A percentile compares a stretch with the other conserved stretches of the same genome.
These are phyloP conservation scores for Cyberlindnera samutprakarnensis DNA, from an alignment of 805 yeast species.

Conservation along the genomic window DNA sequence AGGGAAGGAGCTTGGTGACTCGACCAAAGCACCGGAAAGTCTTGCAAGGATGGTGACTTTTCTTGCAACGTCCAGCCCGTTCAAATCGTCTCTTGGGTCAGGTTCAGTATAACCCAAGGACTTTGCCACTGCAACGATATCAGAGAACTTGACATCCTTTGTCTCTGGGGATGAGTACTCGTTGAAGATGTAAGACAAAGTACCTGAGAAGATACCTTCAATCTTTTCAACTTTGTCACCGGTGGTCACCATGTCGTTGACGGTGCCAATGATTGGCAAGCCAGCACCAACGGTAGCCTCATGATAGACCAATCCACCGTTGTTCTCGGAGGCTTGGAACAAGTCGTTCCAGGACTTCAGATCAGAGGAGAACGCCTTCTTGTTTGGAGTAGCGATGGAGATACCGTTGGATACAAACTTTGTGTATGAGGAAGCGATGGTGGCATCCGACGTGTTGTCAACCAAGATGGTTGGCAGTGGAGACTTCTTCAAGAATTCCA, in stretches of 20 bases:
- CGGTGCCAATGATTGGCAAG: constrained; percentile 82
- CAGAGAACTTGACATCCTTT: constrained; percentile 70
- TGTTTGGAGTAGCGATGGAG: constrained; percentile 96
- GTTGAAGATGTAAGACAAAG: constrained; percentile 91
- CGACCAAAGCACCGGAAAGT: constrained; percentile 77
- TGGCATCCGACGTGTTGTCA: constrained; percentile 88
- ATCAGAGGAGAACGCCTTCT: constrained; percentile 88
- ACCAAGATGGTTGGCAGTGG: constrained; percentile 74
- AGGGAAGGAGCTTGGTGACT: constrained; percentile 87
- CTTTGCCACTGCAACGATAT: constrained; percentile 84
- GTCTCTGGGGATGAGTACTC: constrained; percentile 71
- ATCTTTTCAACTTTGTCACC: constrained; percentile 89
- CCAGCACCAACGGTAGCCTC: constrained; percentile 99
- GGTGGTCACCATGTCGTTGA: constrained; percentile 82
- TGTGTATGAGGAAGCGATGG: constrained; percentile 73
- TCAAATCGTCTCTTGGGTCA: constrained; percentile 97
- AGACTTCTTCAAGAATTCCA: constrained; percentile 56
- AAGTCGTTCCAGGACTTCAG: constrained; percentile 70
- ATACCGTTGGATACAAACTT: constrained; percentile 66
- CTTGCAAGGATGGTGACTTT: constrained; percentile 95
- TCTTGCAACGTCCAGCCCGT: constrained; percentile 97
- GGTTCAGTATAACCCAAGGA: constrained; percentile 96
- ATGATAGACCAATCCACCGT: constrained; percentile 76
- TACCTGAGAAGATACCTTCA: constrained; percentile 96
- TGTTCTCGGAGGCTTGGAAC: constrained; percentile 44